These are phyloP conservation scores for Aspergillus tubingensis DNA, from an alignment of 2,329 filamentous ascomycete species.

Conservation along the genomic window DNA sequence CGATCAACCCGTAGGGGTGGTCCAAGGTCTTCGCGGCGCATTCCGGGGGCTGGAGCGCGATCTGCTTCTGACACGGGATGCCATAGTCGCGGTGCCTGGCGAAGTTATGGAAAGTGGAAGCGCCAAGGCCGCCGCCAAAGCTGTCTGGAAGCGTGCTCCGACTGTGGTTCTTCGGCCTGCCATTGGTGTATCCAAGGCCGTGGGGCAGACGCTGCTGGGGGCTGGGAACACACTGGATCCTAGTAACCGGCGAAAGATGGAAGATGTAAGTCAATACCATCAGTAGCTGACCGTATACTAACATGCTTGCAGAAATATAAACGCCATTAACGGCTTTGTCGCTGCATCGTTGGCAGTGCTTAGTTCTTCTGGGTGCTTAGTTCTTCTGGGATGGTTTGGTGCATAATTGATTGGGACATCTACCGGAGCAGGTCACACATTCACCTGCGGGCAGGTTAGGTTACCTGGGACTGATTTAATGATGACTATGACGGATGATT, in stretches of 20 bases:
- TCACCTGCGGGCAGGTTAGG: constrained; percentile 1
- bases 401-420: not conserved
- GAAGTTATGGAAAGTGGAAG: constrained; percentile 85
- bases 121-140: constrained; percentile 76
- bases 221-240: constrained; percentile 91
- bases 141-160: constrained; percentile 79
- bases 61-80: constrained; percentile 81
- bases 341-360: not conserved
- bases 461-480: constrained; percentile 2
- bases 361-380: not conserved
- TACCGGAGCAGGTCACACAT: not conserved
- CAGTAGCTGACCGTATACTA: not conserved
- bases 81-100: constrained; percentile 89
- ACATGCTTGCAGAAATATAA: constrained; percentile 44
- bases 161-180: constrained; percentile 89
- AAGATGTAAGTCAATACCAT: constrained; percentile 70
- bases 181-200: constrained; percentile 84
- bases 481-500: constrained; percentile 3
- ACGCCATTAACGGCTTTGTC: constrained; percentile 31
- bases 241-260: constrained; percentile 74
- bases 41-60: constrained; percentile 83
- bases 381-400: not conserved
- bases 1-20: constrained; percentile 85
- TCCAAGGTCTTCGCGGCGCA: constrained; percentile 81
- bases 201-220: constrained; percentile 86